phyloP scores from a whole-genome alignment of 2,329 filamentous ascomycete species.

The Fusarium secorum region DNA sequence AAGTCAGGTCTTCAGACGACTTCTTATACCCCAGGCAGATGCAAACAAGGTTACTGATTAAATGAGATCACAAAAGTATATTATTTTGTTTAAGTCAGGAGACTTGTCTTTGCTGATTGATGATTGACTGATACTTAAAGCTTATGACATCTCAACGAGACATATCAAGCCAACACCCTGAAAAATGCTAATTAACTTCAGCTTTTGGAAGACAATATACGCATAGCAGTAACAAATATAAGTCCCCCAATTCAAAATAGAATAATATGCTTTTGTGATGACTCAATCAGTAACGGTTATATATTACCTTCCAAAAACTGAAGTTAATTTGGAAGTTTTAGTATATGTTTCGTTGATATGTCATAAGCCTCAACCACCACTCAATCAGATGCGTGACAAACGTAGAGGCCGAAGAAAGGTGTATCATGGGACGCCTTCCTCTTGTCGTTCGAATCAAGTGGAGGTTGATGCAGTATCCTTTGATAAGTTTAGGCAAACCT shows the following conservation, averaged over 20 bases:
- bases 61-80: neutral
- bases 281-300: too few species aligned
- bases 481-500: slow-evolving; percentile 3
- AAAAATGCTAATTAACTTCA: too few species aligned
- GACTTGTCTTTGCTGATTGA: neutral
- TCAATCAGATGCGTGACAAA: neutral
- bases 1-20: neutral
- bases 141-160: too few species aligned
- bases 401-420: neutral
- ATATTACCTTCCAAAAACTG: neutral
- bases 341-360: neutral
- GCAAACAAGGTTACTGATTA: neutral
- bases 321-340: neutral
- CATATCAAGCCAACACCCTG: too few species aligned
- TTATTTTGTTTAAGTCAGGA: neutral
- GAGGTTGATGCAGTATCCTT: slow-evolving; percentile 24
- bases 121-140: too few species aligned
- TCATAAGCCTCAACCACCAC: neutral
- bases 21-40: neutral
- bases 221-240: too few species aligned
- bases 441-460: neutral
- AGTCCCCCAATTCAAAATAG: too few species aligned
- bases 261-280: too few species aligned
- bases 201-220: too few species aligned
- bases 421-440: neutral